Evolutionary conservation across 768 basidiomycete genomes (phyloP), one percentile per base, ranked within the genome.

Genomic region (Lentinus tigrinus): DNA sequence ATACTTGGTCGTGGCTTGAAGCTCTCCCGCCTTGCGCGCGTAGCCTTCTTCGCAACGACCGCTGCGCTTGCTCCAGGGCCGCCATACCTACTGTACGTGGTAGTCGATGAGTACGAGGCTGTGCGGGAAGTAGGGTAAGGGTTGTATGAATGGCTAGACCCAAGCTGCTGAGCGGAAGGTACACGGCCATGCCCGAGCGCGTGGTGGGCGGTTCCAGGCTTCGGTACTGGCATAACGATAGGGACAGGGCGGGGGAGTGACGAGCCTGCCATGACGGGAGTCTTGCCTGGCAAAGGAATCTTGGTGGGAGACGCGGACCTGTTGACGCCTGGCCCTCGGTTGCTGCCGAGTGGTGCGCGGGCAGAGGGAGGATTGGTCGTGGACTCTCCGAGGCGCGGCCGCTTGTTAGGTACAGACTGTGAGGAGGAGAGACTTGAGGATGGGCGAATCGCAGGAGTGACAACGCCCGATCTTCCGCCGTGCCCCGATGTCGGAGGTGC

Each of bases 1-100:
- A 85, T 72, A 64, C 91, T 93, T 42, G 89, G 83, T 36, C 92
- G 78, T 10, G 92, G 92, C 68, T 84, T 89, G 72, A 93, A 94
- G 71, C 91, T 93, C 74, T 93, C 91, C 61, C 87, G 78, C 58
- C 79, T 73, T 39, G 82, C 81, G 50, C 84, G 73, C 39, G 78
- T 72, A 28, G 80, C 78, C 65, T 84, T 86, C 69, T 75, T 77
- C 56, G 74, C 74, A 17, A 68, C 62, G 37, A 37, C 52, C 27
- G 60, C 51, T n/a, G 63, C 55, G 9, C 57, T 51, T 8, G 52
- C 38, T 24, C 44, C 55, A 23, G 52, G 54, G 46, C 49, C 52
- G 16, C 50, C 52, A n/a, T 55, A 51, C 27, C 59, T 23, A 11
- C 61, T 52, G 37, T 66, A 61, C 9, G 62, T 39, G 57, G 70